Conservation (phyloP, 2,329 filamentous ascomycete species). For the Emergomyces orientalis region DNA sequence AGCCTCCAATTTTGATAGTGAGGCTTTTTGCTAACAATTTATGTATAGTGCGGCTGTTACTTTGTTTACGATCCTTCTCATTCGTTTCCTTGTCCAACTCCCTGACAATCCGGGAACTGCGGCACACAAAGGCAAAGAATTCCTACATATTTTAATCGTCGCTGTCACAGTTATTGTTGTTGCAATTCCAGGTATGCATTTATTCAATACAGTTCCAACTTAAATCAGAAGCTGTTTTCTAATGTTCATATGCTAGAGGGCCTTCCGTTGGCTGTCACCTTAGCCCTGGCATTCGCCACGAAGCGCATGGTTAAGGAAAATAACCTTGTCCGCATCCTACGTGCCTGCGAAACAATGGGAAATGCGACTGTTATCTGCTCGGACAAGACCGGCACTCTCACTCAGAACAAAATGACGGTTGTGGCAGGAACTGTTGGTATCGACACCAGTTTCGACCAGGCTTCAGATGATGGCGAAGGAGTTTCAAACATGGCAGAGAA, state of each 20-base stretch:
- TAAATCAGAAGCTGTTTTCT: background rate
- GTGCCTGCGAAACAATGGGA: slow-evolving; percentile 73
- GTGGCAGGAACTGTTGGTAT: slow-evolving; percentile 61
- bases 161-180: slow-evolving; percentile 73
- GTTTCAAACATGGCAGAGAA: slow-evolving; percentile 21
- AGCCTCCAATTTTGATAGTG: background rate
- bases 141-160: slow-evolving; percentile 67
- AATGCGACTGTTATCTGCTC: slow-evolving; percentile 73
- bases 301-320: slow-evolving; percentile 69
- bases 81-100: slow-evolving; percentile 69
- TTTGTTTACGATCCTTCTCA: slow-evolving; percentile 75
- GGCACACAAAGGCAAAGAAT: slow-evolving; percentile 67
- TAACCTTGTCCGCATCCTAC: slow-evolving; percentile 65
- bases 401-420: slow-evolving; percentile 67
- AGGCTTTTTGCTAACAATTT: slow-evolving; percentile 12
- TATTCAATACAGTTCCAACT: background rate
- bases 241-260: slow-evolving; percentile 45
- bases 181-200: slow-evolving; percentile 51
- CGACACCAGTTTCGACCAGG: slow-evolving; percentile 46
- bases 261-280: slow-evolving; percentile 65
- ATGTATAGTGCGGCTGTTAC: slow-evolving; percentile 52
- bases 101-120: slow-evolving; percentile 45
- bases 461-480: slow-evolving; percentile 14
- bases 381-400: slow-evolving; percentile 67
- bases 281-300: slow-evolving; percentile 67